Base-by-base conservation (phyloP, 352 stramenopile species). In the Pythium insidiosum region DNA sequence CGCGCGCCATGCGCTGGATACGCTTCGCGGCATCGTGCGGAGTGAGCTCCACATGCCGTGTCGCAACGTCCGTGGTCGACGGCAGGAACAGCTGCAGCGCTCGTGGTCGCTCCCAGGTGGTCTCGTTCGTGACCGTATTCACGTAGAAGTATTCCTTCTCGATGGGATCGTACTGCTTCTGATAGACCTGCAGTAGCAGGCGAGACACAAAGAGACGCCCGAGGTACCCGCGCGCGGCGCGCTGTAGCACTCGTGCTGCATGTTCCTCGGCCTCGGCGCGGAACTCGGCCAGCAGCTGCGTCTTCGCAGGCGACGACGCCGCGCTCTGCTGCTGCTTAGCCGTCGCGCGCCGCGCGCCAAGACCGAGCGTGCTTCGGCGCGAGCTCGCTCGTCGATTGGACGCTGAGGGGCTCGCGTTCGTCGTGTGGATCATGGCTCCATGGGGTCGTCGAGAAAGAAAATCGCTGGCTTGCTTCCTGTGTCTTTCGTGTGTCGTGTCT, bases 61-160 rank as follows among this genome's bases (percentile, higher is more conserved):
- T 12, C 2, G 22, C 16, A 1, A 58, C 47, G 31, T 68, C 58
- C 4, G 41, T 38, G 11, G 44, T 23, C 18, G 54, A 43, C 1
- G 55, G 40, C 5, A 82, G 43, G 53, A 87, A 81, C 23, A 66
- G 51, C 15, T 49, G 33, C 3, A 87, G 56, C 35, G 76, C 50
- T 4, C 50, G 53, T 2, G 73, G 73, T 23, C 69, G 65, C 5
- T 82, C 64, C 71, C 71, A 87, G 24, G 66, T 68, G 23, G 59
- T 81, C 47, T 69, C 71, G 43, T 79, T 72, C n/a, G 73, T 87
- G 12, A 47, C 45, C 15, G 68, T 75, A 46, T 87, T 87, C 43
- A 87, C 50, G 47, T 83, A 87, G 48, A 58, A 84, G 47, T 81
- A 66, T 30, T 68, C 54, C 59, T 73, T 77, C 26, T 56, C 60